These are phyloP conservation scores for Mycogone perniciosa DNA, from an alignment of 2,329 filamentous ascomycete genomes.

Conservation along the genomic window DNA sequence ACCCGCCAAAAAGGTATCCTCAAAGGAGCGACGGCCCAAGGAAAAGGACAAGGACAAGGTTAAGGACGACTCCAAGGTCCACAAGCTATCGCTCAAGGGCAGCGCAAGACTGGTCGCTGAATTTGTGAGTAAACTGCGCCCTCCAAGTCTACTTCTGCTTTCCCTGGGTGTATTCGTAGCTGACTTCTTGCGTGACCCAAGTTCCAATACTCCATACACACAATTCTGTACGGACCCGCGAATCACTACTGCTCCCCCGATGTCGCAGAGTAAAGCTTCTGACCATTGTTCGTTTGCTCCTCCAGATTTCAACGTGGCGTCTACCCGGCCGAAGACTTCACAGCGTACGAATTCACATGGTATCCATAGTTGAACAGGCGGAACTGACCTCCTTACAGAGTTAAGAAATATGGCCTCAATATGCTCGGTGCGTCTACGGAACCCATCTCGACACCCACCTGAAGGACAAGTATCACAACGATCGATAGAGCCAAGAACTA, in stretches of 20 bases:
- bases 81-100: constrained; percentile 88
- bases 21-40: constrained; percentile 19
- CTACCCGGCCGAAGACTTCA: constrained; percentile 94
- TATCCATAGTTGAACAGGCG: background rate
- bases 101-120: constrained; percentile 83
- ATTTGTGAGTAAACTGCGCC: constrained; percentile 59
- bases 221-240: constrained; percentile 64
- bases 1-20: background rate
- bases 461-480: constrained; percentile 4
- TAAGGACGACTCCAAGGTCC: constrained; percentile 77
- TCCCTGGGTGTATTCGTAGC: constrained; percentile 5
- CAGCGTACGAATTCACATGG: constrained; percentile 54
- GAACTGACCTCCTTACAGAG: constrained; percentile 30
- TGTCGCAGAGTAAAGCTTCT: constrained; percentile 6
- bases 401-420: constrained; percentile 99
- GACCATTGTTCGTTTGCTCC: constrained; percentile 1
- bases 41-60: constrained; percentile 30
- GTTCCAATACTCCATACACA: constrained; percentile 98
- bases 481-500: background rate
- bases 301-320: constrained; percentile 74
- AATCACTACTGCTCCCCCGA: no score
- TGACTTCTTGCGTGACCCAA: constrained; percentile 26
- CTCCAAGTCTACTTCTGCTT: constrained; percentile 41
- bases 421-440: constrained; percentile 63
- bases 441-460: no score